Conservation (phyloP, 2,329 filamentous ascomycete genomes). For the Phaeomoniella chlamydospora region DNA sequence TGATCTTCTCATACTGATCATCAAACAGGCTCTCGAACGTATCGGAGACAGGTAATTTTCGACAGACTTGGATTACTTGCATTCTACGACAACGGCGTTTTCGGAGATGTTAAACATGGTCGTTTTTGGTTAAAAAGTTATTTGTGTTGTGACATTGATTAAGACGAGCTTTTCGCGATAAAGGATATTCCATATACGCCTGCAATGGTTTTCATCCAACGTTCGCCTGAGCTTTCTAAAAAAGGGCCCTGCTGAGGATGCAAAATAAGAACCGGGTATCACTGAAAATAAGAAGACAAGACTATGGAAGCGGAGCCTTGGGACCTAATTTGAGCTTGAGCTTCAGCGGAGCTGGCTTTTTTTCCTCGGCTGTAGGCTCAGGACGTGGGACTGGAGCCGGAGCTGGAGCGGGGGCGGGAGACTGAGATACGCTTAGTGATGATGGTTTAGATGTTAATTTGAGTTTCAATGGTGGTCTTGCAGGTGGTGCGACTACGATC, state of each 20-base stretch:
- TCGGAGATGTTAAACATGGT: slow-evolving; percentile 1
- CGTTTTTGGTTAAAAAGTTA: no score
- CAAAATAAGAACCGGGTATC: not conserved
- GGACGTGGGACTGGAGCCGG: slow-evolving; percentile 15
- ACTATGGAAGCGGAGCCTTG: not conserved
- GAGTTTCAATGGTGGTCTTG: slow-evolving; percentile 11
- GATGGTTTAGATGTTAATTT: slow-evolving; percentile 19
- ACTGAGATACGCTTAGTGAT: slow-evolving; percentile 5
- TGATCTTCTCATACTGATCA: not conserved
- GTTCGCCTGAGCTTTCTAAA: no score
- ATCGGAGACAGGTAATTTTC: slow-evolving; percentile 26
- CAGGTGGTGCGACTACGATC: slow-evolving; percentile 3
- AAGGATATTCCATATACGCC: no score
- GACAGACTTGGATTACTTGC: no score
- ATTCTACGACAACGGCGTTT: not conserved
- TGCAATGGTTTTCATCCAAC: no score
- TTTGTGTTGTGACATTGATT: no score
- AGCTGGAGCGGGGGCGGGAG: slow-evolving; percentile 10
- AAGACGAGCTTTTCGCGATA: no score
- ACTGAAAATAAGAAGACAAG: not conserved
- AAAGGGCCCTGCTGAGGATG: slow-evolving; percentile 8
- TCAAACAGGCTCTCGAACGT: slow-evolving; percentile 22
- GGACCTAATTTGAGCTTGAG: slow-evolving; percentile 23
- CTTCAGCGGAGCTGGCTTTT: slow-evolving; percentile 22
- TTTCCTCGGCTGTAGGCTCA: slow-evolving; percentile 16